Evolutionary conservation across 1,284 basidiomycete species (phyloP), one percentile per base, ranked within the genome.

Genomic region (Pulveroboletus sp.): DNA sequence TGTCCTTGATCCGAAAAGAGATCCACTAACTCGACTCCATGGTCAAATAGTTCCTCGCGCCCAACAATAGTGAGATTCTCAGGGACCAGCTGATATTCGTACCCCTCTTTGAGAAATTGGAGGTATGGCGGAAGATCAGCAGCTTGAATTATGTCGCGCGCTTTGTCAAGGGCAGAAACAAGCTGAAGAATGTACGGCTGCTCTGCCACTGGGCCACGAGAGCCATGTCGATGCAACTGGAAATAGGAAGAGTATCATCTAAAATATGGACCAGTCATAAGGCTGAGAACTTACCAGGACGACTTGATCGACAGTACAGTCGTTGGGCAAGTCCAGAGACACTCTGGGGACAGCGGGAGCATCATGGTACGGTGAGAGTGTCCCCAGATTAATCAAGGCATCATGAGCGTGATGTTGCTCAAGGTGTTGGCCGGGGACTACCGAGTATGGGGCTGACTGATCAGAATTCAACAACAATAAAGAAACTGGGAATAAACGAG

Each of bases 301-400:
- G 57, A 78, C 74, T 65, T 76, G 76, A 36, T 76, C 71, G 39
- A 80, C 75, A 39, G 57, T 68, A 57, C 77, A 80, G 58, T 77
- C 77, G 10, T 60, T 66, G 12, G 78, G 76, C 9, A 79, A 65
- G 21, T 70, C 60, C 50, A 55, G 64, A 47, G 65, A 65, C 37
- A 79, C 62, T 8, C 72, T 71, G 12, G 49, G 50, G 21, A 69
- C 66, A 12, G 66, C 56, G 6, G 76, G 75, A 2, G 70, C 73
- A 52, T 69, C 66, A 46, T 66, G 65, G 61, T 77, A 79, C 12
- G 76, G 76, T 36, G 69, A 70, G 58, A 74, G 59, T 54, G 71
- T 76, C 19, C 75, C 76, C 6, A 77, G 67, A 50, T 68, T 59
- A 36, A 67, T 56, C 2, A 53, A 39, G 21, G 47, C 26, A 6